These are phyloP conservation scores for Phytopythium delawarense DNA, from an alignment of 352 stramenopile genomes.

Conservation along the genomic window DNA sequence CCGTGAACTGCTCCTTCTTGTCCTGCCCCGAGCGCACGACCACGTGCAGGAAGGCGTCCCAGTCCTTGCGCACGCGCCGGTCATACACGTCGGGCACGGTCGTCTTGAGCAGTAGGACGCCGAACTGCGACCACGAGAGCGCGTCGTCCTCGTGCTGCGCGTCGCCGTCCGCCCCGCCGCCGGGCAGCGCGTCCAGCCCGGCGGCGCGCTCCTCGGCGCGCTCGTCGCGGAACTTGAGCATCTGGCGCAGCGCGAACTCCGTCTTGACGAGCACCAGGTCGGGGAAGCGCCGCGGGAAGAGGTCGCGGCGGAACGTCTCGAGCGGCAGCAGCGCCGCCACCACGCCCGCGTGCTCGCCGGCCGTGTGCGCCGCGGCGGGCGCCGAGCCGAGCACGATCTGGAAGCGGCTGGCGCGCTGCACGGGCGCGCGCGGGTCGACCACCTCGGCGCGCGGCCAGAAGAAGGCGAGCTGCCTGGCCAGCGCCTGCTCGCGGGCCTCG, in stretches of 20 bases:
- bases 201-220: conserved; percentile 42
- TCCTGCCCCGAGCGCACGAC: conserved; percentile 45
- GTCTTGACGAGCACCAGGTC: conserved; percentile 66
- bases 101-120: conserved; percentile 49
- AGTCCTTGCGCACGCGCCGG: conserved; percentile 55
- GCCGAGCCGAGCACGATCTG: conserved; percentile 31
- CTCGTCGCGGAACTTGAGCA: conserved; percentile 51
- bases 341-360: conserved; percentile 21
- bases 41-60: conserved; percentile 69
- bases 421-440: conserved; percentile 17
- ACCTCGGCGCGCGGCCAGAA: conserved; percentile 56
- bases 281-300: conserved; percentile 43
- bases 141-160: conserved; percentile 9
- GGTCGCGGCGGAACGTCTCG: conserved; percentile 22
- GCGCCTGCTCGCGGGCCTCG: conserved; percentile 27
- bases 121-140: conserved; percentile 50
- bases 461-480: conserved; percentile 37
- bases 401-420: conserved; percentile 38
- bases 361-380: conserved; percentile 13
- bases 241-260: conserved; percentile 49
- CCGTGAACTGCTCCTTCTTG: conserved; percentile 61
- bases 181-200: conserved; percentile 10
- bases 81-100: conserved; percentile 64
- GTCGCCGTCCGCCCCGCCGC: neutral
- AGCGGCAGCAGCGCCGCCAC: conserved; percentile 31